Evolutionary conservation across 176 grass and related monocot species (phyloP).

Genomic region (Hsuehochloa calcarea): DNA sequence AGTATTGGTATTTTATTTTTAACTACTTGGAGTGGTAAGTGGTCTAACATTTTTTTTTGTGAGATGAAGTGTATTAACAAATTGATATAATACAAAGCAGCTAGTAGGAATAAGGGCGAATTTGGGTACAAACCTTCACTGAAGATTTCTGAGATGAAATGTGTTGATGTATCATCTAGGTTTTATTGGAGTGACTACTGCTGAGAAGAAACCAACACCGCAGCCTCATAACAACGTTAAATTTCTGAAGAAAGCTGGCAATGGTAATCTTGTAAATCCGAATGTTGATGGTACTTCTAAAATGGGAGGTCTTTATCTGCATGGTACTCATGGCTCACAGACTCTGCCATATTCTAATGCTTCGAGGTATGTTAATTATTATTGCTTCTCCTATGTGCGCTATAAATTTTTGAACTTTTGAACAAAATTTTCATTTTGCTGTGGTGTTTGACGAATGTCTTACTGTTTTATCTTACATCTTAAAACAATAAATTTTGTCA

Average conservation of each 20-base stretch:
- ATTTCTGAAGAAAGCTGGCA: constrained; percentile 25
- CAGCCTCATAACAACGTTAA: constrained; percentile 2
- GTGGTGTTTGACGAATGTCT: background rate
- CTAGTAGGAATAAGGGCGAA: background rate
- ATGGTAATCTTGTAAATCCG: background rate
- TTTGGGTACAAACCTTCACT: background rate
- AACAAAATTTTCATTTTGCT: background rate
- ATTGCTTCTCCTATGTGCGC: background rate
- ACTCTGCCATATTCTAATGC: constrained; percentile 10
- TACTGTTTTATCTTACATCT: background rate
- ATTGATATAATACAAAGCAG: constrained; percentile 11
- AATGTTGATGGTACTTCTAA: constrained; percentile 14
- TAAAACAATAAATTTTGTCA: background rate
- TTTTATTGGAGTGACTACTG: constrained; percentile 35
- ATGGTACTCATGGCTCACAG: constrained; percentile 1
- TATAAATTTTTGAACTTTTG: constrained; percentile 23
- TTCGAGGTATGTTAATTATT: constrained; percentile 37
- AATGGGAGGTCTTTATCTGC: background rate
- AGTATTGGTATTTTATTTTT: background rate
- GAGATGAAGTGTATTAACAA: background rate
- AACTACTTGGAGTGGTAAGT: constrained; percentile 10
- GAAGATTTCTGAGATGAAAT: constrained; percentile 11
- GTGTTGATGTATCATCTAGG: constrained; percentile 31
- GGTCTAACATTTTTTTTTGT: constrained; percentile 1
- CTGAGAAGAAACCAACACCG: constrained; percentile 34